Base-by-base conservation (phyloP, 495 filamentous ascomycete species). In the Friedmanniomyces simplex region DNA sequence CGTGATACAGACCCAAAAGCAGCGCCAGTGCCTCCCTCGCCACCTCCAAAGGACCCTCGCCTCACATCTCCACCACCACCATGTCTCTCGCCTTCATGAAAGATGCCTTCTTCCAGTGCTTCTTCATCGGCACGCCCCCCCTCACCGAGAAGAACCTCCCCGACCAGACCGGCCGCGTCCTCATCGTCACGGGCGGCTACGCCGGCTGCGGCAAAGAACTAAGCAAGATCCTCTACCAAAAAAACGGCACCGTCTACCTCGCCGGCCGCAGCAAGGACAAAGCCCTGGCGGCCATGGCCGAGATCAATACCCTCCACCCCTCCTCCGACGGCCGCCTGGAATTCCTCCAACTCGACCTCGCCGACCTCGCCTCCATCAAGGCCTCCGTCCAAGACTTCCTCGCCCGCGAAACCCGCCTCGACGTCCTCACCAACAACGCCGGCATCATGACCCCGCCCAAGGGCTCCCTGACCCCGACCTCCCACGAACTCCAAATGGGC, bases 341-440 rank as follows among this genome's bases (percentile, higher is more conserved):
- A 22, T 73, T 67, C 58, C 65, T 81, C 34, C 28, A 66, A 0
- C 60, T 80, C 24, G 71, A 77, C 57, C 69, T 80, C 13, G 60
- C 60, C 21, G 75, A 80, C 61, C 62, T 79, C 18, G 20, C 55
- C 6, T 72, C 71, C 21, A 72, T 81, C 62, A 76, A 76, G 53
- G 26, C 54, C 6, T 61, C 71, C 22, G 78, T 63, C 7, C 59
- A 71, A 0, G 59, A 63, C 16, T 79, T 81, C 64, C 48, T 71
- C n/a, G 13, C 18, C 0, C 65, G 64, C 39, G 76, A 80, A 57
- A 32, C 51, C 1, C 58, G 68, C 4, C 69, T 81, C 26, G 71
- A 81, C 68, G 72, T 77, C 47, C 66, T 81, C 20, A 63, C 68
- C 25, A 73, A 77, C 57, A 81, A 80, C 65, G 77, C 77, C 11